Evolutionary conservation across 2,329 filamentous ascomycete genomes (phyloP).

Genomic region (Fusarium succisae): DNA sequence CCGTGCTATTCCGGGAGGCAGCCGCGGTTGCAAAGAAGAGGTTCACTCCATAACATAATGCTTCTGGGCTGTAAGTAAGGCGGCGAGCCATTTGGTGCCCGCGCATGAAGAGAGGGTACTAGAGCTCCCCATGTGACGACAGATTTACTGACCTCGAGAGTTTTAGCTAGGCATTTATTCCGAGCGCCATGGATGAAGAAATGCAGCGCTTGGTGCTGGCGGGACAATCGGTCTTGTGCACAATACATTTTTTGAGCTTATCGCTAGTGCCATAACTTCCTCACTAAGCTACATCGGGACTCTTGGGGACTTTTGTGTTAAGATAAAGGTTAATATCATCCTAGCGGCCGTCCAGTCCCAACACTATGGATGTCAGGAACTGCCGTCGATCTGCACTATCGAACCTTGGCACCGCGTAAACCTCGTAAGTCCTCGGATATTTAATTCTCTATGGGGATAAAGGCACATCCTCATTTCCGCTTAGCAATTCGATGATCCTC

Average conservation of each 20-base stretch:
- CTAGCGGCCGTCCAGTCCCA: not conserved
- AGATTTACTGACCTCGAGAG: not conserved
- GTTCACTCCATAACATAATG: fast-evolving
- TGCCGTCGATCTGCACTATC: not conserved
- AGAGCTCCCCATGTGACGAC: not conserved
- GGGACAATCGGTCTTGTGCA: fast-evolving
- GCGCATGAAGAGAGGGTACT: fast-evolving
- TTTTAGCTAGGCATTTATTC: not conserved
- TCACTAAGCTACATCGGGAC: fast-evolving
- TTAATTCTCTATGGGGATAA: fast-evolving
- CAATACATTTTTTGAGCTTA: not conserved
- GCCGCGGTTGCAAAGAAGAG: not conserved
- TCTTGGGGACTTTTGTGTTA: fast-evolving
- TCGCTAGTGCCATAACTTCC: fast-evolving
- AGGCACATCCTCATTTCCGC: fast-evolving
- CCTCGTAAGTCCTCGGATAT: not conserved
- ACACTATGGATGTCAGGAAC: not conserved
- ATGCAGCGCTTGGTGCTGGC: not conserved
- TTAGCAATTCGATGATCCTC: not conserved
- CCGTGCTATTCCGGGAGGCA: not conserved
- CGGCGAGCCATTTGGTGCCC: not conserved
- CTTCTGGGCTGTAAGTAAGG: not conserved
- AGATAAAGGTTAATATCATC: too few relatives aligned
- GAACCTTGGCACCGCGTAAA: not conserved
- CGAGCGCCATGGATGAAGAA: not conserved